Evolutionary conservation across 2,329 filamentous ascomycete species (phyloP).

Genomic region (Lecanosticta acicola): DNA sequence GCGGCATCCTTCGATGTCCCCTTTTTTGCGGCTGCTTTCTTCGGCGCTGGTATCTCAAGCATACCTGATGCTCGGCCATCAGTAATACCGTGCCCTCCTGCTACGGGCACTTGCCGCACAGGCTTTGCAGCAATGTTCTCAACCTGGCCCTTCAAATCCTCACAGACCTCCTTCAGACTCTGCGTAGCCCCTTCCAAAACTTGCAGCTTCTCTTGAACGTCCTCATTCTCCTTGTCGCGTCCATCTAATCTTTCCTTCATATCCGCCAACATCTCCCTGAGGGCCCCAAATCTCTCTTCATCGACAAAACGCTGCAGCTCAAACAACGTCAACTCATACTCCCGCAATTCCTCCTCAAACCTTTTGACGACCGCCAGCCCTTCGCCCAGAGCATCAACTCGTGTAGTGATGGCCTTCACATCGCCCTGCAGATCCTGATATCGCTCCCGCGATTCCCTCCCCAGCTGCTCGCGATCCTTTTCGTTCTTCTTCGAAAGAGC

Average conservation of each 20-base stretch:
- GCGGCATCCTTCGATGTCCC: slow-evolving; percentile 7
- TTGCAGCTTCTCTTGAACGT: slow-evolving; percentile 12
- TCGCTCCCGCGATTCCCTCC: slow-evolving; percentile 11
- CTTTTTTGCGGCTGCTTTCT: slow-evolving; percentile 4
- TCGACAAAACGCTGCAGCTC: slow-evolving; percentile 15
- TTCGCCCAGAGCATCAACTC: slow-evolving; percentile 16
- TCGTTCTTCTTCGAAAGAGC: slow-evolving; percentile 8
- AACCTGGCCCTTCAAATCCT: slow-evolving; percentile 13
- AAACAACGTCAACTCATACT: slow-evolving; percentile 15
- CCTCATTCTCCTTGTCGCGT: slow-evolving; percentile 11
- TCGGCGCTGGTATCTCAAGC: no score
- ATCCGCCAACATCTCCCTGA: slow-evolving; percentile 12
- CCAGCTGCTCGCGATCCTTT: slow-evolving; percentile 5
- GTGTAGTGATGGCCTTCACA: slow-evolving; percentile 14
- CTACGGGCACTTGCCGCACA: not conserved
- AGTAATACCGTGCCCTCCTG: no score
- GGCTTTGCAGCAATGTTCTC: slow-evolving; percentile 8
- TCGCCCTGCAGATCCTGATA: slow-evolving; percentile 11
- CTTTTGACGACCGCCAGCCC: slow-evolving; percentile 9
- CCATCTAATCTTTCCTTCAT: slow-evolving; percentile 10
- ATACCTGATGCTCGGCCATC: no score
- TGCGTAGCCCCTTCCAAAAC: slow-evolving; percentile 17
- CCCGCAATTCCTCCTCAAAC: slow-evolving; percentile 18
- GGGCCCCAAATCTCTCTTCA: slow-evolving; percentile 11
- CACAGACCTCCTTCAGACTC: slow-evolving; percentile 18